Evolutionary conservation across 2,329 filamentous ascomycete genomes (phyloP).

Genomic region (Trichoderma gracile): DNA sequence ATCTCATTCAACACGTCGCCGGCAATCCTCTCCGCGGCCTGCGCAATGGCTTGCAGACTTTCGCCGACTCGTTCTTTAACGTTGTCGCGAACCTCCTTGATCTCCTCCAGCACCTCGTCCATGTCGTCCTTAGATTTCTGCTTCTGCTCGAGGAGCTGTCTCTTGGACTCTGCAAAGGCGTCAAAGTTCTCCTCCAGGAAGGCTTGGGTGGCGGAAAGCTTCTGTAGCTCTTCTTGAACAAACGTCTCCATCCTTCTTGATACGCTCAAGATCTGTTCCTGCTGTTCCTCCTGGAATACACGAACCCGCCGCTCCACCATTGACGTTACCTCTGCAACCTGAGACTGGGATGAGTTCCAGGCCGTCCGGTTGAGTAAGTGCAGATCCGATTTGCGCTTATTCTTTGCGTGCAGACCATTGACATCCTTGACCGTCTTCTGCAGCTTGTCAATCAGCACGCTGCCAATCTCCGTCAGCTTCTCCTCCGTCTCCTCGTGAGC

Average conservation of each 20-base stretch:
- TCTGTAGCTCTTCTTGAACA: slow-evolving; percentile 71
- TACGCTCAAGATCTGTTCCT: slow-evolving; percentile 66
- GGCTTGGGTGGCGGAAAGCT: slow-evolving; percentile 67
- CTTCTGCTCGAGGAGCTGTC: slow-evolving; percentile 67
- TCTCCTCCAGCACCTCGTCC: slow-evolving; percentile 89
- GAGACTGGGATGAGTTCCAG: slow-evolving; percentile 75
- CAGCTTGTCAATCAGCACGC: slow-evolving; percentile 74
- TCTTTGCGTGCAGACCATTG: slow-evolving; percentile 79
- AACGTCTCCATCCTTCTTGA: slow-evolving; percentile 74
- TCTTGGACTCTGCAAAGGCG: slow-evolving; percentile 67
- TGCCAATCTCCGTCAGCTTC: slow-evolving; percentile 71
- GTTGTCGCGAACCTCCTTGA: slow-evolving; percentile 82
- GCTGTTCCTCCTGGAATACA: slow-evolving; percentile 71
- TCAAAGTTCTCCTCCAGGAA: slow-evolving; percentile 70
- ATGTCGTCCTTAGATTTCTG: slow-evolving; percentile 75
- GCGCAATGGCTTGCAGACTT: slow-evolving; percentile 78
- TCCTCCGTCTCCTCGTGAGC: slow-evolving; percentile 85
- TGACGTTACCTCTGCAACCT: slow-evolving; percentile 74
- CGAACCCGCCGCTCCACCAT: slow-evolving; percentile 75
- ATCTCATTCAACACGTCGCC: slow-evolving; percentile 87
- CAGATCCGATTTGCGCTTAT: slow-evolving; percentile 80
- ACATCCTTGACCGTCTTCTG: slow-evolving; percentile 78
- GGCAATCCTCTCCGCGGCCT: slow-evolving; percentile 83
- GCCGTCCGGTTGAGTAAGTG: slow-evolving; percentile 75
- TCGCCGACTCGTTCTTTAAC: slow-evolving; percentile 85